Evolutionary conservation across 2,329 filamentous ascomycete genomes (phyloP), one percentile per base, ranked within the genome.

Genomic region (Teratosphaeria gauchensis): DNA sequence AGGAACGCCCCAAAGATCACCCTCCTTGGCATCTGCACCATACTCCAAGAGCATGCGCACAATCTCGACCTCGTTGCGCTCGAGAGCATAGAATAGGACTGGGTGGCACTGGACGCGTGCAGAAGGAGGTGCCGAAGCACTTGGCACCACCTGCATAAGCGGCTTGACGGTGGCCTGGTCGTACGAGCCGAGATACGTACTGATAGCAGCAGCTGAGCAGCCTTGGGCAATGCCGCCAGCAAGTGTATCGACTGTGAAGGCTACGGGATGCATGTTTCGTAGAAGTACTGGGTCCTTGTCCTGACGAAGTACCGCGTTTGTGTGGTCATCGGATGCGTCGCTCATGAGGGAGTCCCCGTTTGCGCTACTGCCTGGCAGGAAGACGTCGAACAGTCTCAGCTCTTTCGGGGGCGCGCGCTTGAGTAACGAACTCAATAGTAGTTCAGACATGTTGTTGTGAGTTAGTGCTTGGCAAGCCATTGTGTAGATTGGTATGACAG

Each of bases 31-130:
- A 57, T 53, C 51, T 19, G 28, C 30, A 6, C 51, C 56, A 21
- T 53, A 38, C 24, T 57, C 56, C 42, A 57, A 21, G 32, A 57
- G 48, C n/a, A 53, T 21, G 33, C 56, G 56, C 28, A 57, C 56
- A 16, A 30, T 16, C 3, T 57, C 56, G n/a, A 42, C 56, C 21
- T 33, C n/a, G 30, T 57, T 57, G 1, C 56, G 30, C 48, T 57
- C 56, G 14, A 53, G 28, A 4, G 56, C 56, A 24, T 57, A 57
- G 56, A 57, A 57, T 3, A 57, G 24, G 21, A 57, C 46, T 4
- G 56, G 56, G 32, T 57, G 56, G n/a, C 33, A 33, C n/a, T 48
- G 42, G 9, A 48, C 42, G n/a, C 35, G 35, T 42, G 4, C n/a
- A 42, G 4, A 12, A 42, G 35, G 35, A 16, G 35, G 35, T 16